Conservation (phyloP, 2,329 filamentous ascomycete genomes). For the Bisporella sp. region DNA sequence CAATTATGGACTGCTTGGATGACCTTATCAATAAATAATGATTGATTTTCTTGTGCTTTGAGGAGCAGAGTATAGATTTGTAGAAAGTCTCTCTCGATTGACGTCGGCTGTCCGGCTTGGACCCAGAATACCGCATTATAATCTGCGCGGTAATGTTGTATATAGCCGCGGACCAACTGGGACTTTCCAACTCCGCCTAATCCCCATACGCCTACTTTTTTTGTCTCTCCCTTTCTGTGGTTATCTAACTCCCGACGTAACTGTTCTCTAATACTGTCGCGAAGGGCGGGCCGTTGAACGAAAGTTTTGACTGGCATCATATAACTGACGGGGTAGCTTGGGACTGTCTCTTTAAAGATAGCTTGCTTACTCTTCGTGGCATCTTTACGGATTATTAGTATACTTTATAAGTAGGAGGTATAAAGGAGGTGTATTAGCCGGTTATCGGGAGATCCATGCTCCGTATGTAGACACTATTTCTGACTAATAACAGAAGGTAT, state of each 20-base stretch:
- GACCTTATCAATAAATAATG: too few relatives aligned
- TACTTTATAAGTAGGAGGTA: too few relatives aligned
- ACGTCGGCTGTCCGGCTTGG: constrained; percentile 26
- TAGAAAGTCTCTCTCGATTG: constrained; percentile 25
- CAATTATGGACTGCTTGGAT: constrained; percentile 6
- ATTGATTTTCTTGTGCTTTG: neutral
- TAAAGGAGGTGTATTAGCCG: too few relatives aligned
- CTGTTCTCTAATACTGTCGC: neutral
- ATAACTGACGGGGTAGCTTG: neutral
- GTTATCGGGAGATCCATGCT: too few relatives aligned
- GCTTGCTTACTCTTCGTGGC: neutral
- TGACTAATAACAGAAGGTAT: too few relatives aligned
- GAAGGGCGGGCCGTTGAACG: neutral
- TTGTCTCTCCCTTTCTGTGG: neutral
- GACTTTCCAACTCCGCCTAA: constrained; percentile 36
- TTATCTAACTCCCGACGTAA: neutral
- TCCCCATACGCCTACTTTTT: constrained; percentile 24
- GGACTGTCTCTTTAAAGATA: neutral
- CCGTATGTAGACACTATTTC: too few relatives aligned
- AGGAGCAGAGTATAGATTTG: constrained; percentile 19
- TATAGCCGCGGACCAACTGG: constrained; percentile 34
- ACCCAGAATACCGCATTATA: constrained; percentile 39
- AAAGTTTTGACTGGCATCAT: neutral
- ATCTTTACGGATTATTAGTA: neutral
- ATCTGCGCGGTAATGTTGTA: constrained; percentile 26